Evolutionary conservation across 305 asterid genomes (phyloP), one percentile per base, ranked within the genome.

Genomic region (Fraxinus ornus): DNA sequence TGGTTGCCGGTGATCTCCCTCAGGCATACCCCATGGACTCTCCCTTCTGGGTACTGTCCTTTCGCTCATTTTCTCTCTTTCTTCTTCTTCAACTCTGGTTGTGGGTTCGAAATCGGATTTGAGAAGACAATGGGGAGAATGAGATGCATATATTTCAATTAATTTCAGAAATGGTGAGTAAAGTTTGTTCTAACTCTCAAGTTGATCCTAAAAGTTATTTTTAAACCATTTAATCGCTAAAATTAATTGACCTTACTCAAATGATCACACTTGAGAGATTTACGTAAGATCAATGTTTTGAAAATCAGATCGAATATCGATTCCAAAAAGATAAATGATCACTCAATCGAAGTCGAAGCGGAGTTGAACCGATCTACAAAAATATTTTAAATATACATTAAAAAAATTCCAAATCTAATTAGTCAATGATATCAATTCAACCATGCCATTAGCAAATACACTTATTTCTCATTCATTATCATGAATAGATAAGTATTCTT

Each of bases 1-100:
- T 17, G 97, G 94, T 83, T 94, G 88, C 60, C 86, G 88, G 84
- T 91, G 90, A 8, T 87, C 87, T 47, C 94, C 97, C 28, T 90
- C 98, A 0, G 98, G 80, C 75, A 82, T 66, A 2, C 97, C 98
- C 98, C 98, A 94, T 52, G 99, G 99, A 80, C 98, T 93, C 90
- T 94, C 98, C 86, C 98, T 94, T 86, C 98, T 86, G 6, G 98
- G 98, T 9, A 96, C 98, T n/a, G 98, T 91, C 83, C 97, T 89
- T 71, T 91, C 97, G 72, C 98, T 94, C 98, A 93, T 96, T 82
- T 85, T 73, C 80, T 39, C 32, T 55, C 72, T 35, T 26, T 2
- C n/a, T 36, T 39, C 8, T 75, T 30, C 9, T 37, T 39, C 47
- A 35, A 22, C 55, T 41, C 72, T 30, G 12, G 72, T 3, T 60